Percentiles rank a stretch among this genome's conserved stretches.
Conservation (phyloP, 2,329 filamentous ascomycete species). For the Podosphaera xanthii region DNA sequence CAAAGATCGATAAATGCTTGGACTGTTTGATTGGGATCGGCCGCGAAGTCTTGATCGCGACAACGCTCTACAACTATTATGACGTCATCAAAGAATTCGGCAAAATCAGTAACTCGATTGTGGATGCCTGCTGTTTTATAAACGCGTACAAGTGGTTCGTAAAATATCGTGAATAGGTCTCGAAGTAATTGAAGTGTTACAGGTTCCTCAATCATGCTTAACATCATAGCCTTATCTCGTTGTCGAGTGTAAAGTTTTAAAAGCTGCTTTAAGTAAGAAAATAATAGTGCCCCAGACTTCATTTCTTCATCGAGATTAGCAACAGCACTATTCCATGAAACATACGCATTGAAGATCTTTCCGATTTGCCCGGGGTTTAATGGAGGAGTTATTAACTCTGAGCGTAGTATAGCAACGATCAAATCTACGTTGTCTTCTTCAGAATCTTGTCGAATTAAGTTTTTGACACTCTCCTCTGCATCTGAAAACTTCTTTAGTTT, state of each 20-base stretch:
- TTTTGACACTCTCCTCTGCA: conserved; percentile 52
- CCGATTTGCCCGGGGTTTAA: conserved; percentile 56
- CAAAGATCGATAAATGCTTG: conserved; percentile 96
- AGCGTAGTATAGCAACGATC: conserved; percentile 63
- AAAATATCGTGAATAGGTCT: conserved; percentile 95
- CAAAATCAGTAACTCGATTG: conserved; percentile 90
- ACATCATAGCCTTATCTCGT: conserved; percentile 93
- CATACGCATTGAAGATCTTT: conserved; percentile 78
- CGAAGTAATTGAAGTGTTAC: conserved; percentile 92
- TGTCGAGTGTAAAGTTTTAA: conserved; percentile 80
- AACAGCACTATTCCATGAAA: conserved; percentile 85
- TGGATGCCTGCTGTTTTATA: conserved; percentile 99
- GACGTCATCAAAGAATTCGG: conserved; percentile 76
- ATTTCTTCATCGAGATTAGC: conserved; percentile 79
- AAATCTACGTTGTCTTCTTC: conserved; percentile 54
- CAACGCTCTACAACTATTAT: conserved; percentile 50
- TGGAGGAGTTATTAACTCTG: conserved; percentile 49
- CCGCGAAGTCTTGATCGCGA: conserved; percentile 57
- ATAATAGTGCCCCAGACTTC: conserved; percentile 72
- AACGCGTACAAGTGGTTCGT: conserved; percentile 85
- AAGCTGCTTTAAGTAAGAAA: conserved; percentile 84
- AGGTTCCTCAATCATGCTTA: conserved; percentile 82
- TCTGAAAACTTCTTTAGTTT: conserved; percentile 68
- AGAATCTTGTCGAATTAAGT: conserved; percentile 51
- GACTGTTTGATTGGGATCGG: conserved; percentile 93